Evolutionary conservation across 805 yeast species (phyloP).

Genomic region (Saccharomycopsis lassenensis): DNA sequence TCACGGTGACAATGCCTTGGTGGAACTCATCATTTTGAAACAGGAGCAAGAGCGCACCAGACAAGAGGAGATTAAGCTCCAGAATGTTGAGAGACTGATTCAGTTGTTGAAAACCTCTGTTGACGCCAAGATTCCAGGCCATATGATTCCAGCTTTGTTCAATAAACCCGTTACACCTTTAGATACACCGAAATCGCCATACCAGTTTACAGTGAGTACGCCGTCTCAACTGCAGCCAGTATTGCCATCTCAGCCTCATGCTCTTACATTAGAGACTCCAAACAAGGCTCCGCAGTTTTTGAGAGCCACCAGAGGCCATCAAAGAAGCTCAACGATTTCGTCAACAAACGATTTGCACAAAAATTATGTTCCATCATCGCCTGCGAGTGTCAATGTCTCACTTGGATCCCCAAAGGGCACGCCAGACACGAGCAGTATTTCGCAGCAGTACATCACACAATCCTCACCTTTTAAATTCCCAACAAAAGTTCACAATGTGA

Average conservation of each 20-base stretch:
- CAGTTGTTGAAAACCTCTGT: slow-evolving; percentile 54
- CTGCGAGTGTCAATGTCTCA: slow-evolving; percentile 11
- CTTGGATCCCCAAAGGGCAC: too few species aligned
- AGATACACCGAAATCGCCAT: too few species aligned
- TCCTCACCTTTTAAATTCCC: slow-evolving; percentile 14
- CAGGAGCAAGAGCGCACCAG: slow-evolving; percentile 73
- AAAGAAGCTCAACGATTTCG: slow-evolving; percentile 15
- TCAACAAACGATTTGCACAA: slow-evolving; percentile 18
- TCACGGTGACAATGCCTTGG: slow-evolving; percentile 44
- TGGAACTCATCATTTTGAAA: slow-evolving; percentile 46
- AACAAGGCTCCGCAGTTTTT: slow-evolving; percentile 6
- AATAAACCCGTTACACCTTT: too few species aligned
- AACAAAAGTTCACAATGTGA: not conserved
- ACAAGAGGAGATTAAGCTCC: slow-evolving; percentile 65
- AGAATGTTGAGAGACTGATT: slow-evolving; percentile 46
- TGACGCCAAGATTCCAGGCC: slow-evolving; percentile 50
- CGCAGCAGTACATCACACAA: slow-evolving; percentile 10
- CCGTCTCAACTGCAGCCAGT: slow-evolving; percentile 6
- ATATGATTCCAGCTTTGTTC: slow-evolving; percentile 52
- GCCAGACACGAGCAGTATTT: slow-evolving; percentile 3
- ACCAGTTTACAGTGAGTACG: too few species aligned
- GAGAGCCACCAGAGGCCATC: slow-evolving; percentile 8
- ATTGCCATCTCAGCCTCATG: not conserved
- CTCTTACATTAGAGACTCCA: not conserved
- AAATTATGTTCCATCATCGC: slow-evolving; percentile 6